Conservation (phyloP, 2,329 filamentous ascomycete species). For the Fusarium subglutinans region DNA sequence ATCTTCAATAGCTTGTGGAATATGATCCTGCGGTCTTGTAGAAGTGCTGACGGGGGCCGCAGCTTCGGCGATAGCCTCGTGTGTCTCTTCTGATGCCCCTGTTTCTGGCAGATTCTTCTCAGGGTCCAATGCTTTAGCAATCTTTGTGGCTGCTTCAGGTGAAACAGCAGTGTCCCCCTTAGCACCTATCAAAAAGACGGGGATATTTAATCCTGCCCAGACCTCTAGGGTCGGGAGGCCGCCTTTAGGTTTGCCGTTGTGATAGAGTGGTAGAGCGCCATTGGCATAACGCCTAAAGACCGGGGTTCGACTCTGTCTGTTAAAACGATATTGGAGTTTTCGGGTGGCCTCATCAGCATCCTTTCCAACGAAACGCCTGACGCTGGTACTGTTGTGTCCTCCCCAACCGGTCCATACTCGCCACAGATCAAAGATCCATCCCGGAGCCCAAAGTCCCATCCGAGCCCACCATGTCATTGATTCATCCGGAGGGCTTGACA, state of each 20-base stretch:
- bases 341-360: constrained; percentile 72
- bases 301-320: constrained; percentile 82
- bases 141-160: constrained; percentile 74
- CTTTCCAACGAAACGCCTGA: constrained; percentile 77
- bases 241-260: constrained; percentile 60
- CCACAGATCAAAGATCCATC: constrained; percentile 78
- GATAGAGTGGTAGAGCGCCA: constrained; percentile 72
- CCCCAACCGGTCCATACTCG: constrained; percentile 82
- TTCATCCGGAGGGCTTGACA: constrained; percentile 69
- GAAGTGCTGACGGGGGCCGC: constrained; percentile 58
- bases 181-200: constrained; percentile 82
- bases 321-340: constrained; percentile 76
- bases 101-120: constrained; percentile 8
- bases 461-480: constrained; percentile 55
- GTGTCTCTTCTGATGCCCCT: constrained; percentile 39
- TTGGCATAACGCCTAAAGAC: constrained; percentile 85
- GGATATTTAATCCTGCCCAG: constrained; percentile 78
- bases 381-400: constrained; percentile 79
- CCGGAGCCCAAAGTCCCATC: constrained; percentile 74
- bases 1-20: constrained; percentile 50
- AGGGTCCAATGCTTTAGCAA: constrained; percentile 57
- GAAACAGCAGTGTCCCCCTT: constrained; percentile 80
- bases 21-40: constrained; percentile 42
- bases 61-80: constrained; percentile 53
- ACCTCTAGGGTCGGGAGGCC: constrained; percentile 75